A percentile compares a stretch with the other conserved stretches of the same genome.
Evolutionary conservation across 1,284 basidiomycete species (phyloP).

Genomic region (Sporisorium iseilematis-ciliati): DNA sequence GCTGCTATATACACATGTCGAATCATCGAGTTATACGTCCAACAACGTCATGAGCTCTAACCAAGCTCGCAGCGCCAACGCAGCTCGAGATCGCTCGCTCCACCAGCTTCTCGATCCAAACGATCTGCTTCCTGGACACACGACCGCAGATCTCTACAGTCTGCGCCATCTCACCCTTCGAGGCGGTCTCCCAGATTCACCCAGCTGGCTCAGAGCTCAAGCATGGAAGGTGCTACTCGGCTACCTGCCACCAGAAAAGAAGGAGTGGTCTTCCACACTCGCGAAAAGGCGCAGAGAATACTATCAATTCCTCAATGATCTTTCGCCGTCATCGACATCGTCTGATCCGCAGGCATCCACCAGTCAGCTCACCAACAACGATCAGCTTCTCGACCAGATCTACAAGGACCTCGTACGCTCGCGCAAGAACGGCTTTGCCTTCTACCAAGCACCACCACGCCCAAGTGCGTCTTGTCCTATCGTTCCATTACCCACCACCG

Average conservation of each 20-base stretch:
- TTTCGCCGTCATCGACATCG: constrained; percentile 28
- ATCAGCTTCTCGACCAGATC: constrained; percentile 63
- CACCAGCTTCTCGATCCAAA: constrained; percentile 55
- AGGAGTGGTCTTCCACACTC: constrained; percentile 55
- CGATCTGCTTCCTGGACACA: constrained; percentile 59
- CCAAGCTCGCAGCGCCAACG: constrained; percentile 16
- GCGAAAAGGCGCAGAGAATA: constrained; percentile 60
- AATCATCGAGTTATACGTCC: background rate
- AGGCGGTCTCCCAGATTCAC: constrained; percentile 51
- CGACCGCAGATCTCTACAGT: constrained; percentile 58
- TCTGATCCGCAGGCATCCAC: constrained; percentile 1
- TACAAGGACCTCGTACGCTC: constrained; percentile 63
- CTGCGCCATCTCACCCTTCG: constrained; percentile 59
- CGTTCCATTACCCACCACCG: constrained; percentile 18
- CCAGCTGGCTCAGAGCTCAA: constrained; percentile 63
- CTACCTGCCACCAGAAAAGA: constrained; percentile 63
- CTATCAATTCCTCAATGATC: constrained; percentile 60
- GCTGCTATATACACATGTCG: constrained; percentile 22
- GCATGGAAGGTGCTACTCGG: constrained; percentile 66
- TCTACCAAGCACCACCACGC: constrained; percentile 51
- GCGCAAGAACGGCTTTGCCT: constrained; percentile 62
- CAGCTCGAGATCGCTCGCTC: constrained; percentile 43
- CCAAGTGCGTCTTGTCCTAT: constrained; percentile 48
- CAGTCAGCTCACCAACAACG: constrained; percentile 35
- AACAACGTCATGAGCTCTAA: constrained; percentile 38